Base-by-base conservation (phyloP, 208 protist genomes). In the Leptomonas pyrrhocoris region DNA sequence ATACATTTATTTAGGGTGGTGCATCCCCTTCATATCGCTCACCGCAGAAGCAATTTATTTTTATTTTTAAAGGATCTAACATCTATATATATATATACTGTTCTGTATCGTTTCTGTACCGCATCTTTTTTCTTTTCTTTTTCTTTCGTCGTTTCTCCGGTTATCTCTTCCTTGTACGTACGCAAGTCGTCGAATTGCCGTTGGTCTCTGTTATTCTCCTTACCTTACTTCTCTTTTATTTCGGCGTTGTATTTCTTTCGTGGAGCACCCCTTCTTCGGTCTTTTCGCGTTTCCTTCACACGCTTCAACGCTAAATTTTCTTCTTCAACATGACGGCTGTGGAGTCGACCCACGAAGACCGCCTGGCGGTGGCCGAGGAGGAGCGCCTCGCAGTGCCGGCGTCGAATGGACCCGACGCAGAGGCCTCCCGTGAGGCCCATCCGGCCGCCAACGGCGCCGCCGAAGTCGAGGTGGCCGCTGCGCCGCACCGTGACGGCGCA, bases 301-400 rank as follows among this genome's bases (percentile, higher is more conserved):
- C 43, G 4, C 43, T 48, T 15, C 43, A 18, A 21, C 16, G 11
- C 18, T 19, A 2, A 21, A n/a, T 48, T 48, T 48, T 18, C 13
- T 53, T 53, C 15, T 53, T 30, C 21, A 36, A 30, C 27, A 64
- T 64, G 40, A 3, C 58, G 0, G 19, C 58, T 18, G 42, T 64
- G 58, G 36, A 64, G 27, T 1, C 38, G 12, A 40, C 42, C 9
- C 27, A 64, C 27, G 42, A 49, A 1, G 43, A 18, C 42, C 34
- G 45, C 55, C 7, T 27, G 23, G 8, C 27, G 6, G 54, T 30
- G 54, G 31, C 16, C 3, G 31, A 40, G 31, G 42, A 62, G 34
- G 57, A 64, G 27, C 58, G 23, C 21, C 18, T 23, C 27, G 43
- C 28, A 21, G 58, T 64, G 25, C 58, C 58, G 2, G 25, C 58